Evolutionary conservation across 2,329 filamentous ascomycete species (phyloP).

Genomic region (Trichoderma koningiopsis): DNA sequence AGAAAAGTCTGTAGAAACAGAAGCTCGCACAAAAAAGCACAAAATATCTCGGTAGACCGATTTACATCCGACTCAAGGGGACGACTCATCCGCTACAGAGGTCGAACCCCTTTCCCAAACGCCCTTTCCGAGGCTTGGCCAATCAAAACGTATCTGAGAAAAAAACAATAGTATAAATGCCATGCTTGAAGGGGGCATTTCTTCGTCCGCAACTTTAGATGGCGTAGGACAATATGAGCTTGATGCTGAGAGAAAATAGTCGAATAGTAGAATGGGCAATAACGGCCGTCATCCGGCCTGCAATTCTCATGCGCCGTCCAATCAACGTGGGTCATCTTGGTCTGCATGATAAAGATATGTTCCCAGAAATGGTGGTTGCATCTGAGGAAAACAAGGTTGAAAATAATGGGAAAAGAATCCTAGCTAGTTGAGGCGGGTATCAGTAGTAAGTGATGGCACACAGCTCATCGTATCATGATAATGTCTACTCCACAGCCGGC

Average conservation of each 20-base stretch:
- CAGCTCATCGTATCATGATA: slow-evolving; percentile 13
- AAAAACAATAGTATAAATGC: slow-evolving; percentile 3
- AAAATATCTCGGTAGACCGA: neutral
- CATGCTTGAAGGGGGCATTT: neutral
- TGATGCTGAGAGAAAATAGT: neutral
- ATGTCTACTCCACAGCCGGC: neutral
- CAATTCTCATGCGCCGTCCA: neutral
- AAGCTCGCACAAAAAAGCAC: neutral
- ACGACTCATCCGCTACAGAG: neutral
- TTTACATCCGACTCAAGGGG: neutral
- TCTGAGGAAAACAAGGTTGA: neutral
- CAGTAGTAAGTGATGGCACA: slow-evolving; percentile 4
- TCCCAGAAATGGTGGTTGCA: neutral
- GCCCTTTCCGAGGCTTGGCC: slow-evolving; percentile 29
- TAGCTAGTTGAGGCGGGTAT: slow-evolving; percentile 22
- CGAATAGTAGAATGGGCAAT: neutral
- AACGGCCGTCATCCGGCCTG: neutral
- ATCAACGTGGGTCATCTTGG: neutral
- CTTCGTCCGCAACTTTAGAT: neutral
- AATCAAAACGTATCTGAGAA: slow-evolving; percentile 17
- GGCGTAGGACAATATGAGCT: neutral
- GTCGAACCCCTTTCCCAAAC: slow-evolving; percentile 26
- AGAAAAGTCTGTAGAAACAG: neutral
- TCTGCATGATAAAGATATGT: neutral
- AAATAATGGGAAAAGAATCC: neutral